These are phyloP conservation scores for Arthrobotrys iridis DNA, from an alignment of 2,329 filamentous ascomycete genomes.

Conservation along the genomic window DNA sequence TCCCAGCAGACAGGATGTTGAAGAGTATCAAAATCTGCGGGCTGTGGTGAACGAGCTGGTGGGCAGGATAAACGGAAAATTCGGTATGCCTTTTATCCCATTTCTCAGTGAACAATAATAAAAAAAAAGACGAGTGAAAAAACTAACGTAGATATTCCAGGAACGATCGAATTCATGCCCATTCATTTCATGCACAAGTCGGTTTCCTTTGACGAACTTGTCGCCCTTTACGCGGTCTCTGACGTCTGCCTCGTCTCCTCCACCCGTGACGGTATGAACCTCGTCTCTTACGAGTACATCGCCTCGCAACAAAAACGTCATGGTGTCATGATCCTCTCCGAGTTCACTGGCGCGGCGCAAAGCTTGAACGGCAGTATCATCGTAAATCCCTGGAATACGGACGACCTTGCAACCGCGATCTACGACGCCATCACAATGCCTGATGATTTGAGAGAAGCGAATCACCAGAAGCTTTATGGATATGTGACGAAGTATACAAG, in stretches of 20 bases:
- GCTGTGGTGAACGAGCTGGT: constrained; percentile 97
- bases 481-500: constrained; percentile 98
- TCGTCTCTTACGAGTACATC: constrained; percentile 98
- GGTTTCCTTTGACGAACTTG: constrained; percentile 91
- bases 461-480: constrained; percentile 90
- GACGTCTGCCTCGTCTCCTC: constrained; percentile 59
- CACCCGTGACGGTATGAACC: constrained; percentile 89
- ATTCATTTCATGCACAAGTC: constrained; percentile 99
- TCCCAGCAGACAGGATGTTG: constrained; percentile 91
- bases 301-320: constrained; percentile 89
- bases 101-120: not conserved
- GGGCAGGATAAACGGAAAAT: constrained; percentile 95
- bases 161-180: constrained; percentile 97
- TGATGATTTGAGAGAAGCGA: constrained; percentile 82
- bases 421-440: constrained; percentile 98
- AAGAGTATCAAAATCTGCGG: constrained; percentile 95
- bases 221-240: constrained; percentile 62
- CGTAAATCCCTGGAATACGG: constrained; percentile 98
- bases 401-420: constrained; percentile 90
- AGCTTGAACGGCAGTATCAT: constrained; percentile 92
- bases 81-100: constrained; percentile 66
- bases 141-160: constrained; percentile 59
- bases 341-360: constrained; percentile 95
- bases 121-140: not conserved
- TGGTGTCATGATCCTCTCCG: constrained; percentile 92